Conservation (phyloP, 108 stramenopile species). For the Phaeodactylum tricornutum region DNA sequence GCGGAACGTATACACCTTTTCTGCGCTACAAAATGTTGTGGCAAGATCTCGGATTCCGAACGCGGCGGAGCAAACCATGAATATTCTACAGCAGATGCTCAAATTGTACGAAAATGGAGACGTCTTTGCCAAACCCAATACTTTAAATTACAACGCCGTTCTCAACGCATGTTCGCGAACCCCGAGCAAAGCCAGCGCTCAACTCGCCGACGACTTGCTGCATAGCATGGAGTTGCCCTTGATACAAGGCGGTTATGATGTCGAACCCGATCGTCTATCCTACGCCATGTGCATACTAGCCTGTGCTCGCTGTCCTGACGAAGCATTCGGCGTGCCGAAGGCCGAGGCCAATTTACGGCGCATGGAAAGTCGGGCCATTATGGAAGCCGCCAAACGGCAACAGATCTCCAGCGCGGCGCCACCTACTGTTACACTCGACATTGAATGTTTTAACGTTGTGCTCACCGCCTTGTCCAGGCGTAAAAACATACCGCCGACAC, state of each 20-base stretch:
- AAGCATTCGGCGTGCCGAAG: conserved; percentile 9
- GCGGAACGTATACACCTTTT: conserved; percentile 43
- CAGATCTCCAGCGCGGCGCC: conserved; percentile 27
- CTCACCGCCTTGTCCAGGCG: conserved; percentile 47
- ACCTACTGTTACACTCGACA: conserved; percentile 16
- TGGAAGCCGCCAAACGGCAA: conserved; percentile 8
- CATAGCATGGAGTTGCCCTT: conserved; percentile 20
- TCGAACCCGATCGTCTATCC: conserved; percentile 58
- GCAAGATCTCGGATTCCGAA: too few relatives aligned
- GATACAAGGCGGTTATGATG: conserved; percentile 42
- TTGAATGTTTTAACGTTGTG: conserved; percentile 36
- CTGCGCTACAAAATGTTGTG: conserved; percentile 61
- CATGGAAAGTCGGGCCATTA: conserved; percentile 23
- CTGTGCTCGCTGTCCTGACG: conserved; percentile 33
- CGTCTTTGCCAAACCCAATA: conserved; percentile 1
- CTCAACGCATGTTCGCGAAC: conserved; percentile 20
- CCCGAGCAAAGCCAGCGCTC: conserved; percentile 9
- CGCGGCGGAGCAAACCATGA: too few relatives aligned
- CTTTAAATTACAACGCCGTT: neutral
- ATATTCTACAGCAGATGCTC: neutral
- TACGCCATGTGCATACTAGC: conserved; percentile 54
- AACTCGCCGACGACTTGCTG: conserved; percentile 18
- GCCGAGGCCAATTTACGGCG: conserved; percentile 22
- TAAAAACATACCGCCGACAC: conserved; percentile 19
- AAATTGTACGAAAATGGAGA: neutral